Conservation (phyloP, 2,329 filamentous ascomycete genomes). For the Davidsoniella eucalypti region DNA sequence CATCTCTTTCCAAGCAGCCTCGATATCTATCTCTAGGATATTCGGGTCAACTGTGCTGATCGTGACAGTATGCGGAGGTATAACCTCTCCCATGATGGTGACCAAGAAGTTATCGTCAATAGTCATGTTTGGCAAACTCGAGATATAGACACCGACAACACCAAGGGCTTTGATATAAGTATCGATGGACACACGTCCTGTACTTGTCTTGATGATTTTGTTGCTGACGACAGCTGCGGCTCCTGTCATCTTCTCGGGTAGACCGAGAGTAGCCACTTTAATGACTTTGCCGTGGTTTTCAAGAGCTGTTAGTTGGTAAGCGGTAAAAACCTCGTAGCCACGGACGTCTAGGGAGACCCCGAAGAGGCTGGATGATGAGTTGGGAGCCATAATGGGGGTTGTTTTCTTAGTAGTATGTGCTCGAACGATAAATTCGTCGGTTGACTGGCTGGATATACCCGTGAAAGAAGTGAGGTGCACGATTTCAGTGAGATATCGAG, state of each 20-base stretch:
- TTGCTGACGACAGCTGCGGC: slow-evolving; percentile 56
- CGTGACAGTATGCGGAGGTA: slow-evolving; percentile 50
- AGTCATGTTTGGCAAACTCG: slow-evolving; percentile 42
- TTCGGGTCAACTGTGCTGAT: slow-evolving; percentile 33
- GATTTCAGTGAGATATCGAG: slow-evolving; percentile 46
- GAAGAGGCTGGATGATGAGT: slow-evolving; percentile 34
- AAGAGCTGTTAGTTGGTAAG: slow-evolving; percentile 49
- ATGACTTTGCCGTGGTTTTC: slow-evolving; percentile 25
- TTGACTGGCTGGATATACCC: slow-evolving; percentile 31
- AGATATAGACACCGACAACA: slow-evolving; percentile 59
- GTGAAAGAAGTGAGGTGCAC: slow-evolving; percentile 57
- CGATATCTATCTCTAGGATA: slow-evolving; percentile 63
- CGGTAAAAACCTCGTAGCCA: slow-evolving; percentile 69
- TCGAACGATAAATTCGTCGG: slow-evolving; percentile 52
- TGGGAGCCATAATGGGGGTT: slow-evolving; percentile 32
- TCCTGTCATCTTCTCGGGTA: slow-evolving; percentile 81
- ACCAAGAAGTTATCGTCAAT: slow-evolving; percentile 54
- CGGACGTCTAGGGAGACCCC: slow-evolving; percentile 43
- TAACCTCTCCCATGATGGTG: slow-evolving; percentile 52
- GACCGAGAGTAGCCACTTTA: slow-evolving; percentile 53
- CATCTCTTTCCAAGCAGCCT: slow-evolving; percentile 62
- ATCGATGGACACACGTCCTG: slow-evolving; percentile 45
- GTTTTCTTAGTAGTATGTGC: slow-evolving; percentile 52
- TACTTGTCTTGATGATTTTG: slow-evolving; percentile 33
- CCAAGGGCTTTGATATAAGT: slow-evolving; percentile 68